Conservation (phyloP, 768 basidiomycete genomes). For the Kwoniella sp. region DNA sequence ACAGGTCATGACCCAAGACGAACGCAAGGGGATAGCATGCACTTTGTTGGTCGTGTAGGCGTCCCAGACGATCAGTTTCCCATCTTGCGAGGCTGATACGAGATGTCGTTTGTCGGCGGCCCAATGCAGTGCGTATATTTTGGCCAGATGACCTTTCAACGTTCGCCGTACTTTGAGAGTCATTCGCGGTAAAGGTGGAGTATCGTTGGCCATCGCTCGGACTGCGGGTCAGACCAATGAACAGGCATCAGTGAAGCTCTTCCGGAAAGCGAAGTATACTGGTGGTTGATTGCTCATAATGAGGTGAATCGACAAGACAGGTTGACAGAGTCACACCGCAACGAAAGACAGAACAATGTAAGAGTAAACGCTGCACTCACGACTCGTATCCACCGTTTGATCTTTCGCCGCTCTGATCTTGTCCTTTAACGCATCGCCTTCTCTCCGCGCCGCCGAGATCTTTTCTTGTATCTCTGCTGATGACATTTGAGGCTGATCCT, state of each 20-base stretch:
- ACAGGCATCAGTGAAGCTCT: not conserved
- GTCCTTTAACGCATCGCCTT: slow-evolving; percentile 96
- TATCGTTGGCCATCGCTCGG: slow-evolving; percentile 96
- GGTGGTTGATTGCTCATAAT: too few species aligned
- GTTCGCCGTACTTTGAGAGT: slow-evolving; percentile 95
- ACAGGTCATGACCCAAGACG: slow-evolving; percentile 99
- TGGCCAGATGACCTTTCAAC: slow-evolving; percentile 94
- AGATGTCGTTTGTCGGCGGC: slow-evolving; percentile 94
- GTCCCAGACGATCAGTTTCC: slow-evolving; percentile 99
- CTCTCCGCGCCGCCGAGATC: slow-evolving; percentile 93
- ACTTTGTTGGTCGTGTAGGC: slow-evolving; percentile 99
- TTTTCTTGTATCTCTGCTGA: slow-evolving; percentile 56
- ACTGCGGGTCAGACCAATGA: too few species aligned
- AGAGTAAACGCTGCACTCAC: slow-evolving; percentile 62
- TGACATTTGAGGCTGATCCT: slow-evolving; percentile 34
- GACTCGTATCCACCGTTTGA: slow-evolving; percentile 94
- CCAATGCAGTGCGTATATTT: slow-evolving; percentile 99
- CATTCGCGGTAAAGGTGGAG: slow-evolving; percentile 91
- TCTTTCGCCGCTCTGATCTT: slow-evolving; percentile 96
- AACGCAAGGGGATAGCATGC: slow-evolving; percentile 95
- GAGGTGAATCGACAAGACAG: too few species aligned
- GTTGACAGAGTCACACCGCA: not conserved
- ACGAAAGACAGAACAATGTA: not conserved
- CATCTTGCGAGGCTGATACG: slow-evolving; percentile 99
- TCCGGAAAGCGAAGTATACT: not conserved